Base-by-base conservation (phyloP, 2,329 filamentous ascomycete species). In the Cytospora piceicola region DNA sequence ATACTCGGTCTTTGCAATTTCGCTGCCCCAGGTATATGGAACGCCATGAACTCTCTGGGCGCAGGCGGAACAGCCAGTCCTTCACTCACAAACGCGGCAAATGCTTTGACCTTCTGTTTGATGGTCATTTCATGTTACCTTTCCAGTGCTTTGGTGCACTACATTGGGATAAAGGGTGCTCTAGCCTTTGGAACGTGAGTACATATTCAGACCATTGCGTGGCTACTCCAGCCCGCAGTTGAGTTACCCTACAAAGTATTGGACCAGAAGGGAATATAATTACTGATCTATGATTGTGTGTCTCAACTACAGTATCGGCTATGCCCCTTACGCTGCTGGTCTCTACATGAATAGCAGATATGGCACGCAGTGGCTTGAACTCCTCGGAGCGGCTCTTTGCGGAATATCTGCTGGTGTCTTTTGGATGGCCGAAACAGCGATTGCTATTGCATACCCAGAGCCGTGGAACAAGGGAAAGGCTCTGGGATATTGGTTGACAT, bases 361-460 rank as follows among this genome's bases (percentile, higher is more conserved):
- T 71, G 88, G 88, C 1, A 86, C 78, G 0, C 84, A 88, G 69
- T 93, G 90, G 90, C 82, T 92, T 12, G 83, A 88, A 0, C 80
- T 92, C 0, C 75, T 92, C 11, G 90, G 89, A 0, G 88, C 88
- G 0, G 88, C 88, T 0, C 78, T 90, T 0, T 92, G 90, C 68
- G 90, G 90, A 22, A 81, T 91, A 36, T 88, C 86, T 0, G 90
- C 90, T 0, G 90, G 90, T 0, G 80, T 92, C 0, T 92, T 92
- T 75, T 93, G 90, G 90, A 88, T 88, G 81, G 86, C 89, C 0
- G 90, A 93, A 75, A 88, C 88, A 0, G 89, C 90, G 0, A 90
- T 93, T 64, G 89, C 89, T 0, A 84, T 92, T 24, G 82, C 86
- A 0, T 93, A 93, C 69, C 89, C 90, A 0, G 90, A 92, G 70